Percentiles rank a stretch among this genome's conserved stretches.
phyloP scores from a whole-genome alignment of 768 basidiomycete species.

The Cystobasidium ongulense region DNA sequence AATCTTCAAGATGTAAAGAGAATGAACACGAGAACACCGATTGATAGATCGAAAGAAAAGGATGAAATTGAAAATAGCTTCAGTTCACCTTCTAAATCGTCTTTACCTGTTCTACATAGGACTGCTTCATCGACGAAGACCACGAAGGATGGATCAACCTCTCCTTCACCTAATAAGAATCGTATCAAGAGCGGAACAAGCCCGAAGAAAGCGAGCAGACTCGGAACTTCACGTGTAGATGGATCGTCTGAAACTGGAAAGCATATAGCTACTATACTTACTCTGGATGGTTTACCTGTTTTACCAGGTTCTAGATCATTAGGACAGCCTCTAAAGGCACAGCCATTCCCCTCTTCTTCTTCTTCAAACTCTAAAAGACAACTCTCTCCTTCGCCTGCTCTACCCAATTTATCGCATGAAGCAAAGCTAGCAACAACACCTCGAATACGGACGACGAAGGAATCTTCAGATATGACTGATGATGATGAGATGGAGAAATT shows the following conservation, averaged over 20 bases:
- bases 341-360: neutral
- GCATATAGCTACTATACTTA: neutral
- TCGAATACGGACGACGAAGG: neutral
- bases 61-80: neutral
- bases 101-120: neutral
- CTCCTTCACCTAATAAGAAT: neutral
- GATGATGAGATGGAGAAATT: neutral
- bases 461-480: neutral
- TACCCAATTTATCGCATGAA: neutral
- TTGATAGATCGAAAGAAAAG: neutral
- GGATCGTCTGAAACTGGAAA: neutral
- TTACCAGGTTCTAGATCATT: neutral
- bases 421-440: neutral
- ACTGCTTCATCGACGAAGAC: neutral
- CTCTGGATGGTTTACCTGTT: neutral
- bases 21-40: neutral
- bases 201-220: neutral
- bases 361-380: neutral
- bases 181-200: neutral
- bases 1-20: neutral
- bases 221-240: neutral
- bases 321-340: neutral
- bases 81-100: neutral
- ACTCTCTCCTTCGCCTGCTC: neutral
- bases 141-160: neutral